These are phyloP conservation scores for Astrocystis sublimbata DNA, from an alignment of 495 filamentous ascomycete species.

Conservation along the genomic window DNA sequence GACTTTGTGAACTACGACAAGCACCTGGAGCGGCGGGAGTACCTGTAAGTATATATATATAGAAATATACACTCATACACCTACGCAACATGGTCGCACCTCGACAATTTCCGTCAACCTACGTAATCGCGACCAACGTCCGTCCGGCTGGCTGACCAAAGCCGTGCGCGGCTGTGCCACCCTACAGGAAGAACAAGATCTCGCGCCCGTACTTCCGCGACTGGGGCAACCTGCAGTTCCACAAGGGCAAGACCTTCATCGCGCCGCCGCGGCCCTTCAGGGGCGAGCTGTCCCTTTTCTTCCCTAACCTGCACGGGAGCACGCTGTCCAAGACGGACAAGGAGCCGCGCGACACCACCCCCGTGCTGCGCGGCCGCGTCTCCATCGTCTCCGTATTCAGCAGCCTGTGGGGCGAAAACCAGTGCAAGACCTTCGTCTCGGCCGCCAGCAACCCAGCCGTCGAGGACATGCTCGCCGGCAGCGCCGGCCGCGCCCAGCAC, in stretches of 20 bases:
- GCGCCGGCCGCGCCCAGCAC: conserved; percentile 59
- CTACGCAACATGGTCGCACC: no score
- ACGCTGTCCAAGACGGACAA: conserved; percentile 60
- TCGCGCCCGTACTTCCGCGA: conserved; percentile 89
- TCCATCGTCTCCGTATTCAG: conserved; percentile 80
- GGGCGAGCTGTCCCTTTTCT: conserved; percentile 74
- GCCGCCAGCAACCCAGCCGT: conserved; percentile 65
- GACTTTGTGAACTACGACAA: conserved; percentile 85
- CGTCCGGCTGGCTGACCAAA: no score
- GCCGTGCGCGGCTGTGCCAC: background rate
- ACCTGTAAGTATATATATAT: conserved; percentile 65
- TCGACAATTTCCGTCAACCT: no score
- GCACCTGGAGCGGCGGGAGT: conserved; percentile 68
- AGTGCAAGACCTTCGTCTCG: conserved; percentile 70
- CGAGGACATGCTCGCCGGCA: conserved; percentile 49
- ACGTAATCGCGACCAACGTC: no score
- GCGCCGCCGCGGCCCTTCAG: conserved; percentile 77
- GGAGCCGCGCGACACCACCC: conserved; percentile 64
- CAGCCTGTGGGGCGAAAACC: conserved; percentile 79
- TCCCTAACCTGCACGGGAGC: conserved; percentile 84
- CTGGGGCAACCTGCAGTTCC: conserved; percentile 77
- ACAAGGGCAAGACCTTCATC: conserved; percentile 86
- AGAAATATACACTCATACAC: no score
- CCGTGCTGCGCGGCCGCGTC: conserved; percentile 66
- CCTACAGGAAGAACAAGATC: conserved; percentile 55